Percentiles rank a stretch among this genome's conserved stretches.
These are phyloP conservation scores for Beauveria sp. DNA, from an alignment of 2,329 filamentous ascomycete species.

Conservation along the genomic window DNA sequence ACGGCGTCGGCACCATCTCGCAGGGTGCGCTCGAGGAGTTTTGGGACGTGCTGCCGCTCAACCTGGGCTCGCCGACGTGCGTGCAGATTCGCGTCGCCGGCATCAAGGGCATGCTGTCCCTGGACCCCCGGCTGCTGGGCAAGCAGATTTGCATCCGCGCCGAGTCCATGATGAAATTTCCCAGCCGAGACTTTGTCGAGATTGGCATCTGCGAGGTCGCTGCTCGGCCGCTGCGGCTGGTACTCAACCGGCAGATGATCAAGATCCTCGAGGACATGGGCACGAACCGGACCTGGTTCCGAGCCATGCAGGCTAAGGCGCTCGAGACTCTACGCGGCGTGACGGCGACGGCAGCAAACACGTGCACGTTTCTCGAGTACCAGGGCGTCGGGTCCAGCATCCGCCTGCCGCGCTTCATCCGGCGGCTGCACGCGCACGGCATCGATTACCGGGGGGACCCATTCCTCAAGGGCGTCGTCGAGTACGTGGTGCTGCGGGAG, in stretches of 20 bases:
- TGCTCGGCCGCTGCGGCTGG: constrained; percentile 57
- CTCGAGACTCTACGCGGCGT: constrained; percentile 52
- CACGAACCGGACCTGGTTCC: constrained; percentile 50
- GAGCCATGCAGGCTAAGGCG: constrained; percentile 55
- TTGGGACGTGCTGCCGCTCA: constrained; percentile 44
- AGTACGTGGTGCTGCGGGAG: constrained; percentile 62
- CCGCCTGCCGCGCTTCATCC: constrained; percentile 54
- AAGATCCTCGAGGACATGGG: constrained; percentile 79
- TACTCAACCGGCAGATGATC: constrained; percentile 72
- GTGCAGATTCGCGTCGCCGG: constrained; percentile 70
- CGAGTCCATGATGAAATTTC: constrained; percentile 74
- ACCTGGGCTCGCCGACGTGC: constrained; percentile 48
- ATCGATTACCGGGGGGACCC: constrained; percentile 59
- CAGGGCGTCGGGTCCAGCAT: constrained; percentile 55
- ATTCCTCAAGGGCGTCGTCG: constrained; percentile 64
- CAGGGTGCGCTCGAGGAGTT: constrained; percentile 49
- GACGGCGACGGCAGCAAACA: constrained; percentile 51
- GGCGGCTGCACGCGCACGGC: constrained; percentile 45
- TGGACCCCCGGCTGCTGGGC: constrained; percentile 55
- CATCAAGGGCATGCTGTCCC: constrained; percentile 69
- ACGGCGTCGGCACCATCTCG: constrained; percentile 73
- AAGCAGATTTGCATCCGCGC: constrained; percentile 53
- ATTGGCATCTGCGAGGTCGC: constrained; percentile 68
- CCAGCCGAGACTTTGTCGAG: constrained; percentile 42
- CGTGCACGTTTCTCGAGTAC: constrained; percentile 56